Percentiles rank a stretch among this genome's conserved stretches.
Evolutionary conservation across 2,329 filamentous ascomycete genomes (phyloP).

Genomic region (Blastomyces silverae): DNA sequence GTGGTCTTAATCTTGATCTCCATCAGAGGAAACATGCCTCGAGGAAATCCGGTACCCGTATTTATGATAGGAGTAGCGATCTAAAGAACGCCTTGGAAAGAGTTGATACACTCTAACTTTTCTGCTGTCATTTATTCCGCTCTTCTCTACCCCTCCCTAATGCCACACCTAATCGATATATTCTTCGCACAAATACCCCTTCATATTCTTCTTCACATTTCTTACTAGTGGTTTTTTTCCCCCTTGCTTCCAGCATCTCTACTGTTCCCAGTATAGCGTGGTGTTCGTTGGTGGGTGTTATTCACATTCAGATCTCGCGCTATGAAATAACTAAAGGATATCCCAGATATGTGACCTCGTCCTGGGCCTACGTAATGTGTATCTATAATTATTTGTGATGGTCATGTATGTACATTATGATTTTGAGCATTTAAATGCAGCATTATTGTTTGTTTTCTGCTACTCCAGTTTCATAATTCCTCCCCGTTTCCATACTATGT

Average conservation of each 20-base stretch:
- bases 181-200: too few relatives aligned
- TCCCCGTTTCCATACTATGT: too few relatives aligned
- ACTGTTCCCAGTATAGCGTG: background rate
- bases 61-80: background rate
- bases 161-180: background rate
- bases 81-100: conserved; percentile 11
- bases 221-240: background rate
- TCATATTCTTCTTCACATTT: too few relatives aligned
- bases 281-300: background rate
- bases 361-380: background rate
- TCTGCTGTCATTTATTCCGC: background rate
- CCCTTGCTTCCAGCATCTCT: background rate
- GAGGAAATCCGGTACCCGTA: conserved; percentile 21
- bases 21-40: conserved; percentile 28
- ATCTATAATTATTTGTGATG: background rate
- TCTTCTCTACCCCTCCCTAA: background rate
- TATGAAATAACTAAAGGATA: background rate
- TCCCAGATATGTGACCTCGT: background rate
- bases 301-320: background rate
- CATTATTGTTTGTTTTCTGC: background rate
- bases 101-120: conserved; percentile 14
- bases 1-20: conserved; percentile 39
- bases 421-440: background rate
- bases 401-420: background rate
- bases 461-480: too few relatives aligned